These are phyloP conservation scores for Camellia japonica DNA, from an alignment of 148 eudicot genomes.

Conservation along the genomic window DNA sequence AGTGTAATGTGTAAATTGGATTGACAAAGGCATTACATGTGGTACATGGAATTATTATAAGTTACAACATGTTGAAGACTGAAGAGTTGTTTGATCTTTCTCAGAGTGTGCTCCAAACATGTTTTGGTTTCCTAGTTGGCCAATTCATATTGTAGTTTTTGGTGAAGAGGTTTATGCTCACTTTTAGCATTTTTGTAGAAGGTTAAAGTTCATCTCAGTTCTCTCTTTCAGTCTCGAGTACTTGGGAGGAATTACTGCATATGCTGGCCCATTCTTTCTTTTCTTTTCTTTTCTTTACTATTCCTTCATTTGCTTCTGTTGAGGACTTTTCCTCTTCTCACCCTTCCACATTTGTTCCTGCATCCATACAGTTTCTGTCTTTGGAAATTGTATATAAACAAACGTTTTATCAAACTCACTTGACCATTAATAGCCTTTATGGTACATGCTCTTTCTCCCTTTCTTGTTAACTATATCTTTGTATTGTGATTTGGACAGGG, in stretches of 20 bases:
- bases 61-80: too few species aligned
- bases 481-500: slow-evolving; percentile 39
- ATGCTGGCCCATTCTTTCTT: not conserved
- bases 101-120: too few species aligned
- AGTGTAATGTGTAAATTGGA: too few species aligned
- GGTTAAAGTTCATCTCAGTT: too few species aligned
- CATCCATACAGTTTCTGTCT: not conserved
- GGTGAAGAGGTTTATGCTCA: not conserved
- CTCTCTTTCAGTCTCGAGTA: not conserved
- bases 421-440: not conserved
- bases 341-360: not conserved
- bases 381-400: too few species aligned
- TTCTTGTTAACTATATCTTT: not conserved
- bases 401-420: not conserved
- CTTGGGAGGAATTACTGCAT: not conserved
- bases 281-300: not conserved
- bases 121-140: too few species aligned
- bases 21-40: too few species aligned
- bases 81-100: too few species aligned
- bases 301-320: not conserved
- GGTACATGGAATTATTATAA: too few species aligned
- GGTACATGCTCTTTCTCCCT: not conserved
- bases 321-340: slow-evolving; percentile 4
- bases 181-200: not conserved
- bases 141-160: not conserved